These are phyloP conservation scores for Chaetoceros muelleri DNA, from an alignment of 108 stramenopile species.

Conservation along the genomic window DNA sequence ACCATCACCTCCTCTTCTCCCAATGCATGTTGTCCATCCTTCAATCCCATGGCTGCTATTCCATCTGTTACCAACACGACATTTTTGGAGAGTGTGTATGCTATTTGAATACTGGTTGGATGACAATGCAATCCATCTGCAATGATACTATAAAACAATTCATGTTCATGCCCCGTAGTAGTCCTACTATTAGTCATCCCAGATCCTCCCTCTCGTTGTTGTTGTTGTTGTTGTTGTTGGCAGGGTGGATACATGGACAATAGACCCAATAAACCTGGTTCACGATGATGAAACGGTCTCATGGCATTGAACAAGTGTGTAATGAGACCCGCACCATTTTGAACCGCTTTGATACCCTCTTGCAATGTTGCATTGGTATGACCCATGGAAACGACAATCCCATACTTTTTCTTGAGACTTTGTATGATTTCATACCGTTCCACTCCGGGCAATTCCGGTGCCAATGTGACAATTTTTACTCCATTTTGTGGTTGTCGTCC, in stretches of 20 bases:
- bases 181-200: conserved; percentile 10
- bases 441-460: conserved; percentile 40
- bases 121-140: conserved; percentile 43
- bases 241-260: no score
- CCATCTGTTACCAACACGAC: conserved; percentile 48
- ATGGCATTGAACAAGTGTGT: conserved; percentile 60
- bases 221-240: neutral
- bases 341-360: conserved; percentile 22
- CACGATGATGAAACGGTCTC: conserved; percentile 46
- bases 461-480: conserved; percentile 28
- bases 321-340: conserved; percentile 31
- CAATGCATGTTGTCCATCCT: conserved; percentile 19
- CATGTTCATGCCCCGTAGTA: neutral
- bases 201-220: no score
- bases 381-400: conserved; percentile 29
- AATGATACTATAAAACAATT: conserved; percentile 23
- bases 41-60: conserved; percentile 49
- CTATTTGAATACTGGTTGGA: conserved; percentile 31
- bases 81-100: conserved; percentile 10
- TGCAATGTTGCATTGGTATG: conserved; percentile 34
- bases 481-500: no score
- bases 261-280: conserved; percentile 47
- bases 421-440: conserved; percentile 13
- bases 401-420: conserved; percentile 11
- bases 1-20: conserved; percentile 25